Base-by-base conservation (phyloP, 495 filamentous ascomycete genomes). In the Thermochaetoides thermophila region DNA sequence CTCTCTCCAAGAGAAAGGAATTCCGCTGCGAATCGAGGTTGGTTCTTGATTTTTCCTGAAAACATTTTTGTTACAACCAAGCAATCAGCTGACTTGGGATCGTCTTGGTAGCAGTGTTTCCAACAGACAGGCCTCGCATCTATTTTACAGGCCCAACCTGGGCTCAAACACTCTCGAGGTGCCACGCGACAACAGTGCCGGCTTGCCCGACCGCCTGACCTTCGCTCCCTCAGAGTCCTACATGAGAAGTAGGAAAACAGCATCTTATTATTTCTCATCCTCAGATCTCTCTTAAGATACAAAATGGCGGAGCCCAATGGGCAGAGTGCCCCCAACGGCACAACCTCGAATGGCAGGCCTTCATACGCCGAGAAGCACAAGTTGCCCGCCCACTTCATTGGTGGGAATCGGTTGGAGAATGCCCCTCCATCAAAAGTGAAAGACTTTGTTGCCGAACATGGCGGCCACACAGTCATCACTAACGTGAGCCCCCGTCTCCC, bases 391-490 rank as follows among this genome's bases (percentile, higher is more conserved):
- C 89, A 99, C 65, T 99, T 95, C 59, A 87, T 96, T 53, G 89
- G 89, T 44, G 85, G 87, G 27, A 94, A 93, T 57, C 74, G 73
- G 49, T 61, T 99, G 40, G 74, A 73, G 23, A 77, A 73, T 48
- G 87, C 89, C 24, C 49, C 74, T 15, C 66, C 85, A 12, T 76
- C 85, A 34, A 70, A 66, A 43, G 82, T 96, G 17, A 94, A 89
- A 68, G 87, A 99, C 48, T 99, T 96, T 53, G 86, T 99, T 23
- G 73, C 84, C 17, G 60, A 63, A 12, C 68, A 94, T 58, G 81
- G 84, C 48, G 89, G 91, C 37, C 89, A 99, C 65, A 96, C 89
- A 11, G 85, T 95, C 46, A 96, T 99, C 50, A 91, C 81, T 37
- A 93, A 83, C 57, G 89, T 97, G 61, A 66, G 82, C 52, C 26